Evolutionary conservation across 352 stramenopile species (phyloP).

Genomic region (Globisporangium spinosum): DNA sequence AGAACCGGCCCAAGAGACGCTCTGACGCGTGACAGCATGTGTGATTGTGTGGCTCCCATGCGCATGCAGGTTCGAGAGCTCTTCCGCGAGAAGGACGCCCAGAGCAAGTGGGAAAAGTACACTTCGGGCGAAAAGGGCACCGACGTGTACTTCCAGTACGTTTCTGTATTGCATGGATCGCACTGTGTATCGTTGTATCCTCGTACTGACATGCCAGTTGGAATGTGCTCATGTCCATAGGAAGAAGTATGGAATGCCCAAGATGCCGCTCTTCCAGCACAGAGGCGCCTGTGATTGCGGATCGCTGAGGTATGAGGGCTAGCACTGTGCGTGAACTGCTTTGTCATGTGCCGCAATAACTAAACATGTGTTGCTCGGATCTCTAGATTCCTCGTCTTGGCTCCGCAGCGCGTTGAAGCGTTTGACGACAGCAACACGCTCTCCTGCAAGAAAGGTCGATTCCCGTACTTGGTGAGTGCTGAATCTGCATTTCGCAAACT

Average conservation of each 20-base stretch:
- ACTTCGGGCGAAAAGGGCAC: conserved; percentile 39
- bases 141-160: conserved; percentile 77
- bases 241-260: conserved; percentile 72
- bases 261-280: conserved; percentile 74
- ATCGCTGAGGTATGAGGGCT: conserved; percentile 30
- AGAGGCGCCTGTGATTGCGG: conserved; percentile 69
- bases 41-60: conserved; percentile 8
- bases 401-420: conserved; percentile 68
- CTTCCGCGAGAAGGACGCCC: conserved; percentile 45
- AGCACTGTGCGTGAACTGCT: background rate
- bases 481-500: background rate
- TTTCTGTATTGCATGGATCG: background rate
- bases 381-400: conserved; percentile 66
- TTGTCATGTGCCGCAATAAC: background rate
- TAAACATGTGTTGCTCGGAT: conserved; percentile 10
- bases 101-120: conserved; percentile 59
- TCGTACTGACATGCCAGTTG: background rate
- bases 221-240: conserved; percentile 22
- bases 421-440: conserved; percentile 83
- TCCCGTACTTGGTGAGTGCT: conserved; percentile 58
- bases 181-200: conserved; percentile 3
- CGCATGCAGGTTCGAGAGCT: conserved; percentile 52
- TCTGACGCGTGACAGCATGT: conserved; percentile 9
- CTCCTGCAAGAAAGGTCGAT: conserved; percentile 79
- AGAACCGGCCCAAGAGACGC: background rate